Evolutionary conservation across 2,329 filamentous ascomycete species (phyloP).

Genomic region (Xylaria hypoxylon): DNA sequence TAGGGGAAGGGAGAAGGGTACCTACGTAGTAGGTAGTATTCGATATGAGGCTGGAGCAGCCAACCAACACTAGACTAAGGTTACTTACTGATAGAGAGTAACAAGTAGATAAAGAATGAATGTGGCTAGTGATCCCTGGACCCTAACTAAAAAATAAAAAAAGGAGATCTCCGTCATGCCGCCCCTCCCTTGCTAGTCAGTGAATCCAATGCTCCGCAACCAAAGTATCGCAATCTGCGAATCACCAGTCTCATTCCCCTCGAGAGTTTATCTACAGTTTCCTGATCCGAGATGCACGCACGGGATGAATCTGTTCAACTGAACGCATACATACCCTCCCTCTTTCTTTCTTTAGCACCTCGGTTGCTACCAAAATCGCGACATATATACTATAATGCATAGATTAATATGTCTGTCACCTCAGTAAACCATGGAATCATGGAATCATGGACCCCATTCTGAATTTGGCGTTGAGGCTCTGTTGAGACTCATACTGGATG

Average conservation of each 20-base stretch:
- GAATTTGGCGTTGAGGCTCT: conserved; percentile 44
- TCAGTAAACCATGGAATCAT: background rate
- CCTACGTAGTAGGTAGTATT: background rate
- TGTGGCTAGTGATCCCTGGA: conserved; percentile 40
- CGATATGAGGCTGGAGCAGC: conserved; percentile 23
- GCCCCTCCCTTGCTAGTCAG: conserved; percentile 27
- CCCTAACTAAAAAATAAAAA: conserved; percentile 5
- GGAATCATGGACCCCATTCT: conserved; percentile 35
- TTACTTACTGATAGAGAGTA: too few relatives aligned
- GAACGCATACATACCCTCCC: background rate
- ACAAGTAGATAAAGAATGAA: conserved; percentile 3
- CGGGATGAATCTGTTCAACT: conserved; percentile 23
- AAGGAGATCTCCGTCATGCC: conserved; percentile 30
- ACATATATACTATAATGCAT: conserved; percentile 18
- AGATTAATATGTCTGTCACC: conserved; percentile 13
- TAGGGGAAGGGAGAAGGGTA: too few relatives aligned
- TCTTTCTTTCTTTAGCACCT: background rate
- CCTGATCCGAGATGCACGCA: conserved; percentile 34
- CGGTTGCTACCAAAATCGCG: conserved; percentile 3
- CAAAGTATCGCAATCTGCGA: conserved; percentile 30
- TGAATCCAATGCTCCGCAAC: conserved; percentile 29
- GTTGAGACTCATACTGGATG: conserved; percentile 35
- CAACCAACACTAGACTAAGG: background rate
- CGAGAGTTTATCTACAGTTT: conserved; percentile 35
- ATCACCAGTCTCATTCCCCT: conserved; percentile 38